Evolutionary conservation across 768 basidiomycete species (phyloP).

Genomic region (Suillus discolor): DNA sequence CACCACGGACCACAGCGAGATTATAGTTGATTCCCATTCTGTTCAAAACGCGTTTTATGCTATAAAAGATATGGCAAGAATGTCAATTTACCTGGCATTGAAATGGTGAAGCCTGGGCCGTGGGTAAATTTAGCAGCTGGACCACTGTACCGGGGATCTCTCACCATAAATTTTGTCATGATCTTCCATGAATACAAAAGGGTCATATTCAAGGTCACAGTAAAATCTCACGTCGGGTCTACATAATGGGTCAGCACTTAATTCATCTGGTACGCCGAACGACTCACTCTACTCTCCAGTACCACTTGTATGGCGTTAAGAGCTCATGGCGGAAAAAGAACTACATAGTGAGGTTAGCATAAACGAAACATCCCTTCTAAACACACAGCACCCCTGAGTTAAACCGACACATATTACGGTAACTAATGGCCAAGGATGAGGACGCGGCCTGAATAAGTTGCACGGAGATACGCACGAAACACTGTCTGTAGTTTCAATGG

Average conservation of each 20-base stretch:
- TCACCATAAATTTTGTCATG: constrained; percentile 52
- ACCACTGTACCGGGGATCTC: constrained; percentile 4
- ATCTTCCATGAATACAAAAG: constrained; percentile 61
- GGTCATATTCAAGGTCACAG: constrained; percentile 52
- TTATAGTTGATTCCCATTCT: constrained; percentile 66
- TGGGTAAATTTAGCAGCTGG: neutral
- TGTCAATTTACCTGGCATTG: constrained; percentile 40
- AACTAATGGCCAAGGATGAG: constrained; percentile 31
- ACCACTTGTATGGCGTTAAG: constrained; percentile 55
- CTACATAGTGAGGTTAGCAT: constrained; percentile 26
- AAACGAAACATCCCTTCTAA: neutral
- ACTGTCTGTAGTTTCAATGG: constrained; percentile 35
- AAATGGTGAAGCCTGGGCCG: constrained; percentile 57
- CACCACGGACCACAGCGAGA: constrained; percentile 60
- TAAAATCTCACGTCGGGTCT: constrained; percentile 56
- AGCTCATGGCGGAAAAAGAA: constrained; percentile 61
- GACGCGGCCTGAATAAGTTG: neutral
- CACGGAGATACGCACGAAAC: constrained; percentile 39
- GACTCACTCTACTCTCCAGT: constrained; percentile 64
- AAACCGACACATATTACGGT: constrained; percentile 78
- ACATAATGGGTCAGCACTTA: constrained; percentile 3
- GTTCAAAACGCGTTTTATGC: neutral
- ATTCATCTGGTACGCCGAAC: neutral
- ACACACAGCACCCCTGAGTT: constrained; percentile 57
- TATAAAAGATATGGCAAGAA: neutral